A percentile compares a stretch with the other conserved stretches of the same genome.
Conservation (phyloP, 2,329 filamentous ascomycete species). For the Onygenales sp. region DNA sequence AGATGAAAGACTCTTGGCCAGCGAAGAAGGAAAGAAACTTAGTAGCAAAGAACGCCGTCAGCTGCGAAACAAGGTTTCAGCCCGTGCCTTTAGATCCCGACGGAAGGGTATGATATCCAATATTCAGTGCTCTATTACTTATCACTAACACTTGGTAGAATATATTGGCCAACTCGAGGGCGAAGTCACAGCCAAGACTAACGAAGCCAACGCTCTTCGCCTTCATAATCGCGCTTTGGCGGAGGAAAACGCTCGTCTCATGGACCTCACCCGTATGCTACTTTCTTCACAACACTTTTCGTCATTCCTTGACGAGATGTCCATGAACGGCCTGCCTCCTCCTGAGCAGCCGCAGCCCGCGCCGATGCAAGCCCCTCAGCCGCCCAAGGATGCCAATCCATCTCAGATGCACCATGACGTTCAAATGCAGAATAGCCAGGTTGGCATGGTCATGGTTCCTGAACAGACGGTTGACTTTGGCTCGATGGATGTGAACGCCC, state of each 20-base stretch:
- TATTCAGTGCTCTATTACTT: not conserved
- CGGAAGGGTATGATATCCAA: constrained; percentile 67
- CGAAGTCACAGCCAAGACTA: constrained; percentile 74
- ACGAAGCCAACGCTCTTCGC: constrained; percentile 73
- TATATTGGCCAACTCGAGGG: constrained; percentile 92
- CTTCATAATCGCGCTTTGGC: constrained; percentile 69
- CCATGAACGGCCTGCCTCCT: constrained; percentile 45
- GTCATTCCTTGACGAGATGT: constrained; percentile 65
- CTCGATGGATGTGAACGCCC: constrained; percentile 50
- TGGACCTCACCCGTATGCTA: constrained; percentile 70
- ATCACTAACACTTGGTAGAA: constrained; percentile 47
- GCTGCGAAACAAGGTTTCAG: constrained; percentile 97
- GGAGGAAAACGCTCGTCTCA: constrained; percentile 76
- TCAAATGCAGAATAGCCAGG: constrained; percentile 51
- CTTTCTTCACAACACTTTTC: constrained; percentile 73
- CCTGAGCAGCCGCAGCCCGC: constrained; percentile 24
- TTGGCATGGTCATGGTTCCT: constrained; percentile 74
- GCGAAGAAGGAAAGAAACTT: constrained; percentile 98
- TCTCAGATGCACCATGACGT: constrained; percentile 45
- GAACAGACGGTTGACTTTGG: constrained; percentile 69
- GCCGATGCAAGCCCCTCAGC: constrained; percentile 31
- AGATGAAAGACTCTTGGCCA: constrained; percentile 86
- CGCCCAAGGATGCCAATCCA: constrained; percentile 55
- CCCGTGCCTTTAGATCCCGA: constrained; percentile 91
- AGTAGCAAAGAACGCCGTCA: constrained; percentile 94